phyloP scores from a whole-genome alignment of 2,329 filamentous ascomycete genomes.

The Exophiala oligosperma region DNA sequence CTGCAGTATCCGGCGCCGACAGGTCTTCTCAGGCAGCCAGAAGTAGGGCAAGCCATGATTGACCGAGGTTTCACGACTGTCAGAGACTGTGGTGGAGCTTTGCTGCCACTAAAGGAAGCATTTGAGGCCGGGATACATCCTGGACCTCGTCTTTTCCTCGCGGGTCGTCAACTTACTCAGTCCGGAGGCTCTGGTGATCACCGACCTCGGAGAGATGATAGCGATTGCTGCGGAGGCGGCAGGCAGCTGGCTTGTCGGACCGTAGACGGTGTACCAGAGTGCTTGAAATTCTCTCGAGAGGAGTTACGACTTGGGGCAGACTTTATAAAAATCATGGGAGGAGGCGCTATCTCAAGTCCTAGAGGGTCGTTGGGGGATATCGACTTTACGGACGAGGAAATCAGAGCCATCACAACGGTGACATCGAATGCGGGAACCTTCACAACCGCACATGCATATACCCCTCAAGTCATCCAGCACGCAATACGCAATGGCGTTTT shows the following conservation, averaged over 20 bases:
- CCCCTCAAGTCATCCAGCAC: conserved; percentile 55
- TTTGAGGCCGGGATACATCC: conserved; percentile 56
- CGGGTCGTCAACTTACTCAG: conserved; percentile 57
- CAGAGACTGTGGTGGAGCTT: conserved; percentile 60
- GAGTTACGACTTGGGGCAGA: conserved; percentile 58
- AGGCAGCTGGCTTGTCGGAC: conserved; percentile 45
- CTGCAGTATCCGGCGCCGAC: conserved; percentile 37
- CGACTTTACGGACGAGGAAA: conserved; percentile 60
- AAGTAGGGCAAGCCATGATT: conserved; percentile 53
- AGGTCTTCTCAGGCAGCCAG: conserved; percentile 48
- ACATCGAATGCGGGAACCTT: conserved; percentile 53
- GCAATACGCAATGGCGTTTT: conserved; percentile 56
- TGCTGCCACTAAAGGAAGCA: conserved; percentile 57
- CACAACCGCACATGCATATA: conserved; percentile 62
- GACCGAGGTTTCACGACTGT: conserved; percentile 59
- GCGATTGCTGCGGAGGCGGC: conserved; percentile 48
- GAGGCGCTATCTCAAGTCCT: conserved; percentile 58
- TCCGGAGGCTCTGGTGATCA: conserved; percentile 60
- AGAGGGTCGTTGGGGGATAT: conserved; percentile 55
- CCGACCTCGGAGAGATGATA: conserved; percentile 37
- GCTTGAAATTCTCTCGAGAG: conserved; percentile 54
- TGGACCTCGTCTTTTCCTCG: conserved; percentile 58
- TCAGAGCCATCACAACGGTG: conserved; percentile 54
- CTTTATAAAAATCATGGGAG: conserved; percentile 64
- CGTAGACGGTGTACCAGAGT: conserved; percentile 57